Base-by-base conservation (phyloP, 331 rosid genomes). In the Phaseolus coccineus region DNA sequence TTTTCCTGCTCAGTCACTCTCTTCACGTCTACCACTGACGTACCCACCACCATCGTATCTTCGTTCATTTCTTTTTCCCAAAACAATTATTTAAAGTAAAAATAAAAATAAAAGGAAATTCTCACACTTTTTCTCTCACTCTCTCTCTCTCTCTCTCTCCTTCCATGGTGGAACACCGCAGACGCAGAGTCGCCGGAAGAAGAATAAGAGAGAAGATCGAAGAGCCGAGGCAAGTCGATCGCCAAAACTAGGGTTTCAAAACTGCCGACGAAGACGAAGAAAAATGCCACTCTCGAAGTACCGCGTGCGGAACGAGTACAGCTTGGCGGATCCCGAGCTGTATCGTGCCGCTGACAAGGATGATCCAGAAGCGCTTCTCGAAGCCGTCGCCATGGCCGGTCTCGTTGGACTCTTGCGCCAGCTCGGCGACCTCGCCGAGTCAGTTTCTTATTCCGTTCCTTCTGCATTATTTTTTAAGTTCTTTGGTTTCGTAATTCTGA, bases 401-500 rank as follows among this genome's bases (percentile, higher is more conserved):
- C 97, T 96, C 40, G 98, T 93, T 9, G 99, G 99, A 6, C 97
- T 93, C 73, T 69, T 96, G 79, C 98, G 99, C 58, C 99, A 96
- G 91, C 98, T 96, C 77, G 99, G 99, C 13, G 99, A 96, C 95
- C 97, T 96, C 74, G 98, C 99, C 1, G 97, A 96, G 94, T 77
- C 4, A 52, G 59, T 51, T 68, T 33, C 52, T 4, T 24, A 19
- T 22, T 28, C 28, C 0, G 37, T 68, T 42, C 37, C 13, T 68
- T 68, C 37, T 5, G 8, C 24, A 35, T 74, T 2, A 37, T 74
- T 2, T 64, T 28, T 47, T 51, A 53, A 16, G 80, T 75, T 76
- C 16, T 64, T 37, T 46, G 5, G 28, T 73, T 83, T 56, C 1
- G 4, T 77, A 44, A 25, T 66, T 83, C 33, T 65, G 80, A 28